These are phyloP conservation scores for Sapria himalayana DNA, from an alignment of 345 rosid species.

Conservation along the genomic window DNA sequence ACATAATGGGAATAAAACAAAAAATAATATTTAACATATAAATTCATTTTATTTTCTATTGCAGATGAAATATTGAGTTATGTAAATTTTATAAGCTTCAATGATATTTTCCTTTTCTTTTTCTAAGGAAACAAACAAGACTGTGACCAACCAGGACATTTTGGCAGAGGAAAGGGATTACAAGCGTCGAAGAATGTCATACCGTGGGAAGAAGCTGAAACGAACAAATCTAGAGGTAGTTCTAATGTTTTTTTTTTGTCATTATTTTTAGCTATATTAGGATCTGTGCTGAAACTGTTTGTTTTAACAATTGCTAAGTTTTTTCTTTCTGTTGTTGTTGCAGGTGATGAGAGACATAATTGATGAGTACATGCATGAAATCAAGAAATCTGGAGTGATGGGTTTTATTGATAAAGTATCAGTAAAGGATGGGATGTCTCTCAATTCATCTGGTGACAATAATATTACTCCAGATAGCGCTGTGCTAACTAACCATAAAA, in stretches of 20 bases:
- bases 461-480: slow-evolving; percentile 6
- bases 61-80: no score
- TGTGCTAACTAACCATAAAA: slow-evolving; percentile 9
- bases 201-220: slow-evolving; percentile 86
- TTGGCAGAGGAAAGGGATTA: slow-evolving; percentile 97
- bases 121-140: slow-evolving; percentile 32
- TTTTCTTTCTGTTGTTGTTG: slow-evolving; percentile 1
- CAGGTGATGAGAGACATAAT: slow-evolving; percentile 79
- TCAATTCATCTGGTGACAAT: slow-evolving; percentile 9
- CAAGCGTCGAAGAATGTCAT: slow-evolving; percentile 84
- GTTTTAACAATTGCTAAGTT: slow-evolving; percentile 2
- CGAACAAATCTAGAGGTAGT: slow-evolving; percentile 50
- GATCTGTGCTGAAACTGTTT: not conserved
- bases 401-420: slow-evolving; percentile 51
- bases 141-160: slow-evolving; percentile 67
- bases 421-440: slow-evolving; percentile 16
- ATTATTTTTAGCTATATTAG: not conserved
- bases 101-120: slow-evolving; percentile 2
- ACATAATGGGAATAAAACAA: no score
- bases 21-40: no score
- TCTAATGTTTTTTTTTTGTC: slow-evolving; percentile 3
- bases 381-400: slow-evolving; percentile 74
- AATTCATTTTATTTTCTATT: no score
- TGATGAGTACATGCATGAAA: slow-evolving; percentile 62
- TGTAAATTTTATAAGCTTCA: not conserved